Evolutionary conservation across 257 asterid genomes (phyloP).

Genomic region (Lithospermum erythrorhizon): DNA sequence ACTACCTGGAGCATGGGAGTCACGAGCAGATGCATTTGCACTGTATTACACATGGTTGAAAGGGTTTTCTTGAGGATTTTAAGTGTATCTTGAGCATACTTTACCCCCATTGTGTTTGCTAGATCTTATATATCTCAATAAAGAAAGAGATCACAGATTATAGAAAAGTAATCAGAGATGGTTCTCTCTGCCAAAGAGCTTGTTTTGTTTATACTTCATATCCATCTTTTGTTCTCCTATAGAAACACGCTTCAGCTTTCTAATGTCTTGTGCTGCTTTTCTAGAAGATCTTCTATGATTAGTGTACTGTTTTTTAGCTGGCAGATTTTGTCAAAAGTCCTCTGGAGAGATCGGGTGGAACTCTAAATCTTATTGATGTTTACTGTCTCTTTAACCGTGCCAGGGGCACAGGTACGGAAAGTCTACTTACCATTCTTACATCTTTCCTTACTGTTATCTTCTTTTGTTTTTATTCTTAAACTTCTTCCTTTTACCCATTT

Average conservation of each 20-base stretch:
- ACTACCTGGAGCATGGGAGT: neutral
- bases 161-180: no score
- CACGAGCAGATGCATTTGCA: neutral
- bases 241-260: neutral
- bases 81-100: no score
- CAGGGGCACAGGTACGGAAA: conserved; percentile 79
- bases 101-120: no score
- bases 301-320: conserved; percentile 37
- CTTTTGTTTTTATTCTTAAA: conserved; percentile 6
- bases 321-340: conserved; percentile 91
- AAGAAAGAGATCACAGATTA: no score
- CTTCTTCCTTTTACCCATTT: neutral
- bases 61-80: neutral
- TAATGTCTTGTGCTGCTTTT: no score
- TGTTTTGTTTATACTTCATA: no score
- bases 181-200: no score
- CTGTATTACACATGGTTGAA: neutral
- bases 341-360: conserved; percentile 91
- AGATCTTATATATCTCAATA: no score
- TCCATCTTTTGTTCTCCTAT: neutral
- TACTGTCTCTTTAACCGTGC: conserved; percentile 98
- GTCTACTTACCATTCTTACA: neutral
- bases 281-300: no score
- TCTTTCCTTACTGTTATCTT: conserved; percentile 3
- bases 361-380: conserved; percentile 75